Base-by-base conservation (phyloP, 768 basidiomycete genomes). In the Mycena pura region DNA sequence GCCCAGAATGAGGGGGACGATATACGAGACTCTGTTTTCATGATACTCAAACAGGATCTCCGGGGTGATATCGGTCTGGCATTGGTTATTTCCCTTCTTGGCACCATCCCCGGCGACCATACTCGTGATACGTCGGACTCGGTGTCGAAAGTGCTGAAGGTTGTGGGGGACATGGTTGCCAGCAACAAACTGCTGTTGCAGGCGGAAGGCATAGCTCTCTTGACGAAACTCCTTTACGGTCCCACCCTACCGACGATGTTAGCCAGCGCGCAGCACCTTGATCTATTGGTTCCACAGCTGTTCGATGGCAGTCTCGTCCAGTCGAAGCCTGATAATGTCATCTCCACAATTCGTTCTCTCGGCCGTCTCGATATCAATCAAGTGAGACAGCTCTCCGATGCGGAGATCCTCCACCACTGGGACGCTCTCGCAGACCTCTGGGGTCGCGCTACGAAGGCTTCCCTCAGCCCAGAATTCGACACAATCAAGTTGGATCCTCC, bases 11-110 rank as follows among this genome's bases (percentile, higher is more conserved):
- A 58, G 5, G 57, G 55, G 4, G 68, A 72, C 3, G 65, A 64
- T 1, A 73, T 70, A 36, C 61, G 68, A 43, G 76, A 79, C 15
- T 73, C 70, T 0, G 78, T 79, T 1, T 82, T 83, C 61, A 67
- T 65, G 29, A 69, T 83, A 5, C 69, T 88, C 27, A 77, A 72
- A 21, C 82, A 87, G 56, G 83, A 86, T 45, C 66, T 84, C 19
- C 68, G 74, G 27, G 73, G 73, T 28, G 82, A 82, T 14, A 77
- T 83, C 31, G 84, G 82, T 0, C 49, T 75, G 1, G 72, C 73
- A 15, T 73, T 89, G 27, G 73, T 80, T 19, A 62, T 68, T 19
- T 65, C 75, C 15, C 72, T 87, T 17, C 72, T 87, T n/a, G 65
- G 48, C n/a, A 45, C 46, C 3, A 57, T 58, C 6, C 38, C 63